Conservation (phyloP, 768 basidiomycete genomes). For the Lactifluus rugatus region DNA sequence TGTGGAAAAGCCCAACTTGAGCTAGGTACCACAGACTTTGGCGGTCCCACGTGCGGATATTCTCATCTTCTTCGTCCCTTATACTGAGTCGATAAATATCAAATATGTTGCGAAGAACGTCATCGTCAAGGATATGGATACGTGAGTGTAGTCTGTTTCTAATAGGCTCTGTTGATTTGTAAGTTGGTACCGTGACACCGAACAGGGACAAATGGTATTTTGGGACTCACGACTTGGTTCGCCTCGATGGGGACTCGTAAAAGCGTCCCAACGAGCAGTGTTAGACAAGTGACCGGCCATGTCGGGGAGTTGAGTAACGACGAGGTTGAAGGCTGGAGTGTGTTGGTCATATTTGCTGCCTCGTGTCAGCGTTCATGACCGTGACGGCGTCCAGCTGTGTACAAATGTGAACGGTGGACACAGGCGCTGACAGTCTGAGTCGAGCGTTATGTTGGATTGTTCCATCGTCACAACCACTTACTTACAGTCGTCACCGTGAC, state of each 20-base stretch:
- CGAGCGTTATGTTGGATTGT: no score
- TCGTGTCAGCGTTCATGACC: no score
- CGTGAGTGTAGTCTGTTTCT: not conserved
- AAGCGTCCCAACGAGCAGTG: no score
- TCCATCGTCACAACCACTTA: no score
- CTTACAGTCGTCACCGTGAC: no score
- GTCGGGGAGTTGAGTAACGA: not conserved
- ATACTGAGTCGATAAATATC: not conserved
- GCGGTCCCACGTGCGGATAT: not conserved
- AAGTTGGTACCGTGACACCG: no score
- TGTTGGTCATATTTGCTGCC: no score
- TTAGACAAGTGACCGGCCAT: not conserved
- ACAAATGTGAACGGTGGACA: no score
- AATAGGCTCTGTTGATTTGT: not conserved
- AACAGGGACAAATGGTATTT: not conserved
- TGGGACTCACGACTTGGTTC: not conserved
- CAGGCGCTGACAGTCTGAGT: no score
- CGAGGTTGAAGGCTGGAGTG: not conserved
- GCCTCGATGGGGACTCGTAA: no score
- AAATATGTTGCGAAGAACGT: not conserved
- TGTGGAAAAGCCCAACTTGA: no score
- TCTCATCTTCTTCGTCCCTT: slow-evolving; percentile 19
- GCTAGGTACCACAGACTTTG: not conserved
- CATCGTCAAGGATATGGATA: not conserved
- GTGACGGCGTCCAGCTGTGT: no score